Base-by-base conservation (phyloP, 176 grass and related monocot genomes). In the Stipa capillata region DNA sequence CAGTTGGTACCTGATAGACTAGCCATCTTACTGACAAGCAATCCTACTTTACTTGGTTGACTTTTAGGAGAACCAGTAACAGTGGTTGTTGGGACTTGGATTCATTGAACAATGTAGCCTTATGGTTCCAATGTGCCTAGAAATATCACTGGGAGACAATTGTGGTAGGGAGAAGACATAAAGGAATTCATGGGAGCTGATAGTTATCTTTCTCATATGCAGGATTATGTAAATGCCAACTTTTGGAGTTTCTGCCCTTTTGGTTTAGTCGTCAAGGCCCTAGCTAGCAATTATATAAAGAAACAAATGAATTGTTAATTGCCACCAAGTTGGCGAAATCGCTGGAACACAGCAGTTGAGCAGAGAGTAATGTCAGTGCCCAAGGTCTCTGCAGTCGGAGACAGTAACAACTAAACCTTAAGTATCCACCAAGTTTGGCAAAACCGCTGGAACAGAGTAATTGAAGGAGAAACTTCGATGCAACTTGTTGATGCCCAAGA, bases 161-260 rank as follows among this genome's bases (percentile, higher is more conserved):
- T 82, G 17, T 71, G 20, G 13, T 85, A 77, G 72, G 32, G 39
- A 77, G 23, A 71, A 82, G 54, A 21, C 39, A 45, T 50, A 35
- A 77, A 78, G 39, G 83, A 85, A 89, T 85, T 89, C 83, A 85
- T 85, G 82, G 29, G 78, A 89, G 83, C 87, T 89, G 87, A 89
- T 89, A 89, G 59, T 81, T 89, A 89, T 82, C 83, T 89, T 89
- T 89, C 82, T 89, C 87, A 85, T 62, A 85, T 89, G 87, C 87
- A 89, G 87, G 72, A 90, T 80, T 84, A 80, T 79, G 47, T 90
- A 84, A 83, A 83, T 76, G 89, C 68, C 62, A 84, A 69, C 44
- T 87, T 82, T 87, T 83, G 84, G 84, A 90, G 84, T 83, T 83
- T 62, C 79, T 86, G 83, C 74, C 84, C 67, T 90, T 90, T 87